Base-by-base conservation (phyloP, 495 filamentous ascomycete species). In the Apiosordaria backusii region DNA sequence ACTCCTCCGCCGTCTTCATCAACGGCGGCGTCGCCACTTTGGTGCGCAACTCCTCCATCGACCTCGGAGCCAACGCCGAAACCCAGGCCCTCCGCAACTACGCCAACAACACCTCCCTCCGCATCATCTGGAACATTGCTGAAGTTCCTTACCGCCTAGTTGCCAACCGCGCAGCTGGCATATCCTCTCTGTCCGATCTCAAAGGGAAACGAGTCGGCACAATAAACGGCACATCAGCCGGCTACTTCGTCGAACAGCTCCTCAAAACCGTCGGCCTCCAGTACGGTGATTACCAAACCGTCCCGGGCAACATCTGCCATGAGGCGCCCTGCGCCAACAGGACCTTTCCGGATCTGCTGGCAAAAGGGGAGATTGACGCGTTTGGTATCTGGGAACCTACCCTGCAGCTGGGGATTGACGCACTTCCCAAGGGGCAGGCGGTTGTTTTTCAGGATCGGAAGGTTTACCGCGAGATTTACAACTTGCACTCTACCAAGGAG, bases 351-450 rank as follows among this genome's bases (percentile, higher is more conserved):
- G 50, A 60, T n/a, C 74, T 75, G 79, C 64, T 83, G 29, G 65
- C 65, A 53, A 55, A 60, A 25, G 63, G 70, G 1, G 52, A 65
- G 21, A 69, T 81, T 59, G 79, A 83, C 67, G 80, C 78, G 5
- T 75, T 81, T 58, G 80, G 80, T 2, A 67, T 79, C 45, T 83
- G 80, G 80, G 80, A 81, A 68, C 76, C 80, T 7, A 71, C 76
- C 4, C 76, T 79, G 16, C 70, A 83, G 67, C 72, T 81, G 15
- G 80, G 68, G 3, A 71, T 72, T 40, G 59, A 76, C 9, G 73
- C 74, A 0, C 58, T 79, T 19, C 75, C 75, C 16, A 63, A 53
- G 5, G 69, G 71, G 54, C 70, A 73, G 7, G 69, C 70, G 25
- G 62, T 76, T 13, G 68, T 81, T 10, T 80, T 79, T 65, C 69